Evolutionary conservation across 108 stramenopile genomes (phyloP).

Genomic region (Stephanodiscus triporus): DNA sequence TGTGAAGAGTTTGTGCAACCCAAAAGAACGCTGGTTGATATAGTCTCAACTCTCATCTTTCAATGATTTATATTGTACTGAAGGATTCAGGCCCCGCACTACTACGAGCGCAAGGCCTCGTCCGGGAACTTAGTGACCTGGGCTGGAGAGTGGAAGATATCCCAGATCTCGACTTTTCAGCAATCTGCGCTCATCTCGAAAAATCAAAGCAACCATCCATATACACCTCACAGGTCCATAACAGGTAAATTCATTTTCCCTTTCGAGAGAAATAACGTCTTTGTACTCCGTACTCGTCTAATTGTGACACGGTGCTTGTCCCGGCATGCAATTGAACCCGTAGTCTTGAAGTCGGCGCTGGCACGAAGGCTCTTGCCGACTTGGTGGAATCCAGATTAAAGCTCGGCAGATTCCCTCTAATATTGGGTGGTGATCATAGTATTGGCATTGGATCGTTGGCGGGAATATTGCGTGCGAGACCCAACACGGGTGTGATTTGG

Average conservation of each 20-base stretch:
- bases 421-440: constrained; percentile 98
- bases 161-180: constrained; percentile 76
- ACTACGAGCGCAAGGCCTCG: constrained; percentile 72
- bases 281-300: neutral
- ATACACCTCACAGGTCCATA: constrained; percentile 67
- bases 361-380: constrained; percentile 53
- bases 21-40: neutral
- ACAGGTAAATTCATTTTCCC: constrained; percentile 20
- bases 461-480: constrained; percentile 83
- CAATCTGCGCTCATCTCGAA: constrained; percentile 29
- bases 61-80: constrained; percentile 2
- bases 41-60: too few relatives aligned
- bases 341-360: constrained; percentile 56
- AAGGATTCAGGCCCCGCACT: constrained; percentile 78
- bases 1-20: neutral
- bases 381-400: constrained; percentile 64
- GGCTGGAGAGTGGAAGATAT: constrained; percentile 89
- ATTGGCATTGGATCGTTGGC: constrained; percentile 94
- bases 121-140: constrained; percentile 63
- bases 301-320: neutral
- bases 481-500: constrained; percentile 96
- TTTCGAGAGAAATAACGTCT: neutral
- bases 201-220: constrained; percentile 1
- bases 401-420: constrained; percentile 82
- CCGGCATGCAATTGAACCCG: neutral